Evolutionary conservation across 768 basidiomycete species (phyloP), one percentile per base, ranked within the genome.

Genomic region (Tremella fuciformis): DNA sequence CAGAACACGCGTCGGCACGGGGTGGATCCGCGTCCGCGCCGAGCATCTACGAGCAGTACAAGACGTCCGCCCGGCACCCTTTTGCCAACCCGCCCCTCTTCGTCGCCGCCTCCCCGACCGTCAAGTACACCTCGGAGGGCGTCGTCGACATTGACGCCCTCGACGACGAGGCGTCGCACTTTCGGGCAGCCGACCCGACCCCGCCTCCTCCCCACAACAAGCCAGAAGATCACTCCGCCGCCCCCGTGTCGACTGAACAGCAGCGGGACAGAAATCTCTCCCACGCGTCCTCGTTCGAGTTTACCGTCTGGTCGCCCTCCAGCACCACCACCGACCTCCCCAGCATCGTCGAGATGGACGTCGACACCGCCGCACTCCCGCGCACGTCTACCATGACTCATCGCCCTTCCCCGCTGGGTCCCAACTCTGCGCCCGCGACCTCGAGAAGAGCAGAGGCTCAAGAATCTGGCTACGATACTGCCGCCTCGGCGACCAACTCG

Each of bases 81-180:
- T 46, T 46, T 15, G 42, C 42, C n/a, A 18, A n/a, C 16, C 22
- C 42, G 16, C 42, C 42, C n/a, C 22, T 46, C n/a, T 22, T 22
- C 22, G n/a, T 22, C n/a, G 22, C 6, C 6, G n/a, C 42, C 42
- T 22, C n/a, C n/a, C 42, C 42, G n/a, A 46, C 42, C n/a, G 22
- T 22, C 42, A 46, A 46, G 22, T 22, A n/a, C n/a, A 46, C 42
- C n/a, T 46, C 42, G 42, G 42, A 46, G 16, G 22, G 42, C n/a
- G 42, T 46, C n/a, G 22, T 46, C 42, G 42, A 46, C n/a, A 46
- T 46, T 22, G 22, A 46, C 42, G 42, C 42, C n/a, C 22, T 46
- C n/a, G 42, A 46, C 22, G 42, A 46, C 22, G n/a, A 46, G n/a
- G 22, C n/a, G n/a, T 46, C 42, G n/a, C 42, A 46, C 22, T 46